phyloP scores from a whole-genome alignment of 176 grass and related monocot species.

The Ananas comosus region DNA sequence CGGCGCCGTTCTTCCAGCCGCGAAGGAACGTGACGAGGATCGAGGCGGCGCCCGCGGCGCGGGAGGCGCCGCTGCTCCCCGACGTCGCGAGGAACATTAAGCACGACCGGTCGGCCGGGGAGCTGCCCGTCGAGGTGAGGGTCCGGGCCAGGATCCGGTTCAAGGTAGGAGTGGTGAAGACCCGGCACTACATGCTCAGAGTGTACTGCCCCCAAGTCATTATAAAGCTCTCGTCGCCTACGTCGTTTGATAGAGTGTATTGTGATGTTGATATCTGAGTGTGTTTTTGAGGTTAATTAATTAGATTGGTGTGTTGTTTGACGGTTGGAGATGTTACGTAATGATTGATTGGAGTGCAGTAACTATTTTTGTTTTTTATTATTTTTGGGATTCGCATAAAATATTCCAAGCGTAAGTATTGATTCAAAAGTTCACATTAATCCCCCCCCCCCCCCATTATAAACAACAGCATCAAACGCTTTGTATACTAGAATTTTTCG shows the following conservation, averaged over 20 bases:
- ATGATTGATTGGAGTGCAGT: too few relatives aligned
- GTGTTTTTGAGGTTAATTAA: background rate
- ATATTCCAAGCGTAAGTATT: too few relatives aligned
- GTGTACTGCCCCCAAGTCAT: conserved; percentile 52
- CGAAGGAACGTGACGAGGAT: conserved; percentile 44
- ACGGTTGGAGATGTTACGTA: too few relatives aligned
- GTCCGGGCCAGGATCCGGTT: conserved; percentile 43
- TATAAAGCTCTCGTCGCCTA: conserved; percentile 27
- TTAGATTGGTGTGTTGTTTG: too few relatives aligned
- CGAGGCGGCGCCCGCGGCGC: conserved; percentile 21
- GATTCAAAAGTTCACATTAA: too few relatives aligned
- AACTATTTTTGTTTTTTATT: too few relatives aligned
- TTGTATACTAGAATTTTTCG: too few relatives aligned
- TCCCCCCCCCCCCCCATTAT: too few relatives aligned
- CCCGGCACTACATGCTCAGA: conserved; percentile 45
- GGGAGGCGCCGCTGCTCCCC: conserved; percentile 15
- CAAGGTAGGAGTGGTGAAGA: conserved; percentile 49
- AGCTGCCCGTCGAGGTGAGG: conserved; percentile 59
- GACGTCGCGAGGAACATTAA: conserved; percentile 30
- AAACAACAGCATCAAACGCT: too few relatives aligned
- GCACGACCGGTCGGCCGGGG: conserved; percentile 35
- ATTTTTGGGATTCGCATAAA: too few relatives aligned
- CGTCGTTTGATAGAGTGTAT: conserved; percentile 46
- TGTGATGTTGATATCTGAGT: conserved; percentile 64
- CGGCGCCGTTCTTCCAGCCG: conserved; percentile 58